Evolutionary conservation across 2,329 filamentous ascomycete genomes (phyloP), one percentile per base, ranked within the genome.

Genomic region (Amauroascus niger): DNA sequence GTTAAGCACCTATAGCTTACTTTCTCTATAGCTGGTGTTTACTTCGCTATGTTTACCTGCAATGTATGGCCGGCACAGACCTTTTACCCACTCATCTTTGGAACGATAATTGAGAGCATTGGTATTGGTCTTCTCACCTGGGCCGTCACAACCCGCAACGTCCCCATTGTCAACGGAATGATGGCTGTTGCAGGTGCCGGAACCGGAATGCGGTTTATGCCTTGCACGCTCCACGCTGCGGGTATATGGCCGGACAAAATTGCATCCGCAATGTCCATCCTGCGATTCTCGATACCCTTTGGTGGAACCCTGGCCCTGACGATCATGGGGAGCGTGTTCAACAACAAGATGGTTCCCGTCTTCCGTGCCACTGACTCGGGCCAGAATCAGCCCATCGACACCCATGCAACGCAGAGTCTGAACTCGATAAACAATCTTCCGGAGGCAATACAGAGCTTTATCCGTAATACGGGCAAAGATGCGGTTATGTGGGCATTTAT

Each of bases 281-380:
- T 83, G 65, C 72, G 76, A 0, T 79, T 86, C 51, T 75, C 80
- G 1, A 55, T 79, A 14, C 79, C 81, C 0, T 77, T 87, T 22
- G 83, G 84, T 2, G 82, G 83, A 11, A 84, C 82, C 0, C 66
- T 86, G 2, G 78, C 78, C 0, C 71, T 86, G 44, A 83, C 82
- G 0, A 75, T 86, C 60, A 86, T 86, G 83, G 77, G 81, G 13
- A 76, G 78, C 7, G 81, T 86, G 1, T 86, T 86, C 65, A 84
- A 84, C 62, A 86, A 86, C 51, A 74, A 76, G 51, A 59, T 72
- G 61, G 52, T 63, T 58, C 3, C 52, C 37, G 48, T 58, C 44
- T 54, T 70, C n/a, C 59, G 52, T 5, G 3, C 66, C 66, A 5
- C 67, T 64, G 33, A 62, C 61, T 18, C 43, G 6, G 18, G 65